A percentile compares a stretch with the other conserved stretches of the same genome.
phyloP scores from a whole-genome alignment of 1,284 basidiomycete species.

The Boletellus deceptivus region DNA sequence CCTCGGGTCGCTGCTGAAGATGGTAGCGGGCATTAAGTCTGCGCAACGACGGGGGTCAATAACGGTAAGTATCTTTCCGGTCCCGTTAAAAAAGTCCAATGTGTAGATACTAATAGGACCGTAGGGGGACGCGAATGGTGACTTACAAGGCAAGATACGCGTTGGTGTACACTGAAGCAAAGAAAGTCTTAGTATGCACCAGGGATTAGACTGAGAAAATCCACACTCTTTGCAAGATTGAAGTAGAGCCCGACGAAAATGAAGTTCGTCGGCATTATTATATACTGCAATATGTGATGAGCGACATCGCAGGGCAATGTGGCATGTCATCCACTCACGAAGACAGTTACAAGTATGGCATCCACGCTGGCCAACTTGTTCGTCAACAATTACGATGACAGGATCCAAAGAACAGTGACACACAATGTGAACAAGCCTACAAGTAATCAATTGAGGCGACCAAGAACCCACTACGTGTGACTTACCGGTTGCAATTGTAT shows the following conservation, averaged over 20 bases:
- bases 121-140: too few species aligned
- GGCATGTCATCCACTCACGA: slow-evolving; percentile 21
- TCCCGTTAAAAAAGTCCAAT: too few species aligned
- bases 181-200: background rate
- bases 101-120: background rate
- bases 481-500: slow-evolving; percentile 46
- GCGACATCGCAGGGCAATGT: background rate
- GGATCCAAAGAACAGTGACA: background rate
- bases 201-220: background rate
- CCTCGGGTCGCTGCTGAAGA: background rate
- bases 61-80: background rate
- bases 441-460: background rate
- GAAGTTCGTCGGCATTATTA: slow-evolving; percentile 19
- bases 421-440: too few species aligned
- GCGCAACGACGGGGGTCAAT: background rate
- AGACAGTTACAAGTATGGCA: slow-evolving; percentile 43
- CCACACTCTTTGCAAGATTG: too few species aligned
- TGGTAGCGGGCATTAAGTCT: background rate
- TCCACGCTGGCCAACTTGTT: slow-evolving; percentile 36
- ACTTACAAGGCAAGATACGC: slow-evolving; percentile 21
- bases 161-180: slow-evolving; percentile 15
- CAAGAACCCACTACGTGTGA: too few species aligned
- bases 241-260: slow-evolving; percentile 17
- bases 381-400: background rate
- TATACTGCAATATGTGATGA: slow-evolving; percentile 12